Evolutionary conservation across 2,329 filamentous ascomycete genomes (phyloP).

Genomic region (Lasiodiplodia hormozganensis): DNA sequence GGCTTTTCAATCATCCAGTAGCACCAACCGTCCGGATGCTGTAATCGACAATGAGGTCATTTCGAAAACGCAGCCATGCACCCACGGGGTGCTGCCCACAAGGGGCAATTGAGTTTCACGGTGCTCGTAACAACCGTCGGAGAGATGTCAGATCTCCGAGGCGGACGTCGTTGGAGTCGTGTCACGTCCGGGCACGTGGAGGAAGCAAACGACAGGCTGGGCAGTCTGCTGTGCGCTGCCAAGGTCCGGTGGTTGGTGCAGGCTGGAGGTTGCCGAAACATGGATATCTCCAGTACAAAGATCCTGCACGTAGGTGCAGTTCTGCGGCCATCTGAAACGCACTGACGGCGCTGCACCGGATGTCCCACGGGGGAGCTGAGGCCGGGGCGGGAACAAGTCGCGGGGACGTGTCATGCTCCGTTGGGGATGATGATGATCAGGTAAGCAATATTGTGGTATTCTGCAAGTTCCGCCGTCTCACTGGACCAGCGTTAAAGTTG

Average conservation of each 20-base stretch:
- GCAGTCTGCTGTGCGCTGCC: constrained; percentile 10
- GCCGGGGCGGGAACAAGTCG: not conserved
- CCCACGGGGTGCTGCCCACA: not conserved
- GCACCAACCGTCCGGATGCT: not conserved
- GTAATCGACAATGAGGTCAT: not conserved
- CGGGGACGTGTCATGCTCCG: not conserved
- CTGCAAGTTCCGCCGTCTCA: constrained; percentile 8
- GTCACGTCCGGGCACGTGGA: constrained; percentile 15
- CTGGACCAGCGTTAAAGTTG: not conserved
- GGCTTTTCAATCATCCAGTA: not conserved
- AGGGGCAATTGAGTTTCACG: constrained; percentile 13
- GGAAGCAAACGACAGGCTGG: constrained; percentile 5
- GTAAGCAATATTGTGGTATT: constrained; percentile 10
- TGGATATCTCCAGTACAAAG: constrained; percentile 18
- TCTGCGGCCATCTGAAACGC: constrained; percentile 11
- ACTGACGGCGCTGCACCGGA: not conserved
- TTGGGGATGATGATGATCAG: not conserved
- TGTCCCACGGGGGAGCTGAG: constrained; percentile 1
- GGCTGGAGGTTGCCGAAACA: constrained; percentile 22
- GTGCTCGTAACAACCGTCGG: constrained; percentile 1
- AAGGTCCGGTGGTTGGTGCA: not conserved
- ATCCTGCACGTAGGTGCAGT: constrained; percentile 25
- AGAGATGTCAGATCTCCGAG: constrained; percentile 7
- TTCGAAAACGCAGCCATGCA: constrained; percentile 10
- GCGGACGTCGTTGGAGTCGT: constrained; percentile 1